phyloP scores from a whole-genome alignment of 2,329 filamentous ascomycete genomes.

The Fragosphaeria purpurea region DNA sequence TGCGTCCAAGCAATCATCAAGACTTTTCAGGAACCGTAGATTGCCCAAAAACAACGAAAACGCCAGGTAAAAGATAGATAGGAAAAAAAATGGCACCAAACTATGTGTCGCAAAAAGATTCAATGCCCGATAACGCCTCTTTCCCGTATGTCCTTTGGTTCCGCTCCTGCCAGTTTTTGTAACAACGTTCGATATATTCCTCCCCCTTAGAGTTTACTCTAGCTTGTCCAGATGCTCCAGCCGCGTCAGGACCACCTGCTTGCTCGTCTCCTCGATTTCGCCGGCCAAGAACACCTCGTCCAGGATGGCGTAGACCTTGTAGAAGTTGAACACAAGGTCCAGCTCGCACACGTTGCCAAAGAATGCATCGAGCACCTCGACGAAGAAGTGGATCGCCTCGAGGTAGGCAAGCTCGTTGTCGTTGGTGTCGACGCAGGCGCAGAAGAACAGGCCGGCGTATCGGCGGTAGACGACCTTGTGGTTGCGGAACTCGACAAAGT shows the following conservation, averaged over 20 bases:
- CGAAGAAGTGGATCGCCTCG: slow-evolving; percentile 98
- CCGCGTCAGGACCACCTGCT: slow-evolving; percentile 90
- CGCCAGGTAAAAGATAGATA: too few species aligned
- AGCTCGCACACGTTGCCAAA: slow-evolving; percentile 99
- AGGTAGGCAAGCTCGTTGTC: slow-evolving; percentile 96
- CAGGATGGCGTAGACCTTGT: slow-evolving; percentile 92
- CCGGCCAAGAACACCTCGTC: slow-evolving; percentile 97
- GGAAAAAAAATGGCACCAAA: too few species aligned
- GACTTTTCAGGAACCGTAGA: too few species aligned
- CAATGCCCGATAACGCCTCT: too few species aligned
- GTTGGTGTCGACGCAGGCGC: slow-evolving; percentile 96
- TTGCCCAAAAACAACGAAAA: too few species aligned
- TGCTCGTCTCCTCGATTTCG: slow-evolving; percentile 97
- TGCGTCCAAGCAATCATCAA: too few species aligned
- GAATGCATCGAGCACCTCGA: slow-evolving; percentile 96
- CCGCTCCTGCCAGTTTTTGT: not conserved
- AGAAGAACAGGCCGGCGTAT: slow-evolving; percentile 98
- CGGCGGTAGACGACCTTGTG: slow-evolving; percentile 96
- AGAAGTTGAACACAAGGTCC: slow-evolving; percentile 76
- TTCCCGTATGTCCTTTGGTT: too few species aligned
- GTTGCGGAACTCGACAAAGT: slow-evolving; percentile 94
- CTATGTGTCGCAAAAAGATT: too few species aligned
- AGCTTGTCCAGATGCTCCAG: slow-evolving; percentile 94
- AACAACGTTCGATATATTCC: not conserved
- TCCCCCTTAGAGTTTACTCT: slow-evolving; percentile 46